Evolutionary conservation across 1,284 basidiomycete genomes (phyloP), one percentile per base, ranked within the genome.

Genomic region (Rhodotorula mucilaginosa): DNA sequence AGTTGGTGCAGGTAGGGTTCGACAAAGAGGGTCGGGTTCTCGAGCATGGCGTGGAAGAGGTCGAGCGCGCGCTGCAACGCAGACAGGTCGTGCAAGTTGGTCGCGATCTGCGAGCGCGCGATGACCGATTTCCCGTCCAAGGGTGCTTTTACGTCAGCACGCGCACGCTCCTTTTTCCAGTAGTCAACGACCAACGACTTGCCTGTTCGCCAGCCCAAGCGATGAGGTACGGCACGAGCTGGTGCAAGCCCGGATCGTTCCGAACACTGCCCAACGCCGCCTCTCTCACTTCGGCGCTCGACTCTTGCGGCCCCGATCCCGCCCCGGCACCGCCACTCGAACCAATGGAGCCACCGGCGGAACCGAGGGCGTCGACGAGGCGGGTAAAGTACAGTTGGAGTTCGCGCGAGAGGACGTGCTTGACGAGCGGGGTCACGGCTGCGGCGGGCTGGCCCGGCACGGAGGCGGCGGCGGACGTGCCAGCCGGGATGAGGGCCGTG

Each of bases 341-440:
- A 13, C 29, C 66, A 23, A 57, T 26, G 7, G 48, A 15, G 18
- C 26, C 39, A 16, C 44, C 31, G 18, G 86, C 0, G 91, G 89
- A 12, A 1, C 94, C 83, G 16, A 96, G 85, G 3, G 93, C 91
- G 1, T 90, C 86, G 0, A 93, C 97, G 64, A 99, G 87, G 2
- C 96, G 88, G 3, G 91, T 89, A 79, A 97, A 98, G 83, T 99
- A 98, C 2, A 98, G 85, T 81, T 98, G 94, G 49, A 99, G 85
- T 82, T 99, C 96, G 76, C 92, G 87, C 34, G 95, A 97, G 23
- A 99, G 86, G 18, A 95, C 91, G 76, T 96, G 91, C 81, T 97
- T 97, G 77, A 95, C 92, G 39, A 83, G 77, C 12, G 78, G 78
- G 7, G 75, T 58, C 90, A 86, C 67, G 29, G 82, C 67, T 47